phyloP scores from a whole-genome alignment of 2,329 filamentous ascomycete species.

The Verticillium tricorpus region DNA sequence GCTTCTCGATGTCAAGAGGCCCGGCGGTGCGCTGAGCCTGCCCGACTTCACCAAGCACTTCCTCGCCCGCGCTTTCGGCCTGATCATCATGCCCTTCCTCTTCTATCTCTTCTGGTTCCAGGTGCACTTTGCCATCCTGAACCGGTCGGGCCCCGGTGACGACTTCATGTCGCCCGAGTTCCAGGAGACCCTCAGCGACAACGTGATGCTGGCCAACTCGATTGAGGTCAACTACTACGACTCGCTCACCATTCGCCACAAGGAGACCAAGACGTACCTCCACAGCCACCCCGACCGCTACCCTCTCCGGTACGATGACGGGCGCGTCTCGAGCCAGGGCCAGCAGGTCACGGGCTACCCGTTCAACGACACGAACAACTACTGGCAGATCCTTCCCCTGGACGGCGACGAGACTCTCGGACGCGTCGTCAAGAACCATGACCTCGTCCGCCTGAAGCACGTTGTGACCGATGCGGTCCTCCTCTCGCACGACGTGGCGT shows the following conservation, averaged over 20 bases:
- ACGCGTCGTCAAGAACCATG: conserved; percentile 72
- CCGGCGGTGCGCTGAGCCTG: conserved; percentile 74
- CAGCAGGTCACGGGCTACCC: conserved; percentile 98
- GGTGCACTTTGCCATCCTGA: conserved; percentile 91
- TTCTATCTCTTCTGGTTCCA: conserved; percentile 99
- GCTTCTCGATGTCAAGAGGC: conserved; percentile 82
- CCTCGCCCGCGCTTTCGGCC: conserved; percentile 73
- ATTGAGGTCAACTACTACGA: conserved; percentile 89
- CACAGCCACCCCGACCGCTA: conserved; percentile 90
- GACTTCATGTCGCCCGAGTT: conserved; percentile 99
- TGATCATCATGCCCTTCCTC: conserved; percentile 89
- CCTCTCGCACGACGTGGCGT: conserved; percentile 93
- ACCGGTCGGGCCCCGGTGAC: conserved; percentile 85
- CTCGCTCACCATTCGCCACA: conserved; percentile 81
- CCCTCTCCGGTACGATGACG: conserved; percentile 93
- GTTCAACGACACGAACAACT: conserved; percentile 97
- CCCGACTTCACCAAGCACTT: conserved; percentile 86
- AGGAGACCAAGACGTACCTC: conserved; percentile 94
- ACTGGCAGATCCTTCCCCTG: conserved; percentile 86
- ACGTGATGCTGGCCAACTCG: conserved; percentile 83
- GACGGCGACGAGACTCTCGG: conserved; percentile 54
- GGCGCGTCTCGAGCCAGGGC: conserved; percentile 92
- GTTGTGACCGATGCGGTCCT: conserved; percentile 80
- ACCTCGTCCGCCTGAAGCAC: conserved; percentile 82
- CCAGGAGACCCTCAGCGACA: conserved; percentile 94